Percentiles rank a stretch among this genome's conserved stretches.
phyloP scores from a whole-genome alignment of 2,329 filamentous ascomycete genomes.

The Phialocephala sp. region DNA sequence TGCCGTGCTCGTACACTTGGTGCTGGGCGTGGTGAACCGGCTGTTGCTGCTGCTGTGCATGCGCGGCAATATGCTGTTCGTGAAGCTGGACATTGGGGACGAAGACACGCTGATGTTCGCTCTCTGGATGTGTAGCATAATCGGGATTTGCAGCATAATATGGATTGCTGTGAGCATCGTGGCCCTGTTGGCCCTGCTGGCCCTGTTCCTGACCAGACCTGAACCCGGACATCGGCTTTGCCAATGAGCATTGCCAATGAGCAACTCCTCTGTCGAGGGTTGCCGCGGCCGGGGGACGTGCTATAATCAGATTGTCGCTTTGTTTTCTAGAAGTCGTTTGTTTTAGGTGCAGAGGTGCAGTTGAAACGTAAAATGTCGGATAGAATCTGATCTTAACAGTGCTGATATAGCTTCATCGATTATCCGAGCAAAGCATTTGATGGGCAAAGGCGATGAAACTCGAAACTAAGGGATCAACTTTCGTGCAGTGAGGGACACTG shows the following conservation, averaged over 20 bases:
- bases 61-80: conserved; percentile 56
- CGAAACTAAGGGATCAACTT: conserved; percentile 38
- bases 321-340: conserved; percentile 38
- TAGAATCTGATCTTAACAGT: conserved; percentile 11
- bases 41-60: conserved; percentile 51
- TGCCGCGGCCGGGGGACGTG: conserved; percentile 12
- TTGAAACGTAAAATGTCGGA: conserved; percentile 13
- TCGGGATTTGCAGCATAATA: conserved; percentile 60
- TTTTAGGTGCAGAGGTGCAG: conserved; percentile 9
- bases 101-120: conserved; percentile 68
- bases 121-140: conserved; percentile 71
- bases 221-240: conserved; percentile 70
- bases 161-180: conserved; percentile 51
- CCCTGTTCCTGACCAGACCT: conserved; percentile 60
- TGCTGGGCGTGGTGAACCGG: conserved; percentile 53
- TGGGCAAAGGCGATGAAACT: conserved; percentile 33
- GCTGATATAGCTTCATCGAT: conserved; percentile 24
- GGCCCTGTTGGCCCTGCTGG: conserved; percentile 39
- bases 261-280: conserved; percentile 55
- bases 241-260: conserved; percentile 64
- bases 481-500: conserved; percentile 34
- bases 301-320: conserved; percentile 23
- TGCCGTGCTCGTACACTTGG: conserved; percentile 60
- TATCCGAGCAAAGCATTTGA: conserved; percentile 40
- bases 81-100: conserved; percentile 56